Conservation (phyloP, 805 yeast species). For the Debaryomyces hansenii region DNA sequence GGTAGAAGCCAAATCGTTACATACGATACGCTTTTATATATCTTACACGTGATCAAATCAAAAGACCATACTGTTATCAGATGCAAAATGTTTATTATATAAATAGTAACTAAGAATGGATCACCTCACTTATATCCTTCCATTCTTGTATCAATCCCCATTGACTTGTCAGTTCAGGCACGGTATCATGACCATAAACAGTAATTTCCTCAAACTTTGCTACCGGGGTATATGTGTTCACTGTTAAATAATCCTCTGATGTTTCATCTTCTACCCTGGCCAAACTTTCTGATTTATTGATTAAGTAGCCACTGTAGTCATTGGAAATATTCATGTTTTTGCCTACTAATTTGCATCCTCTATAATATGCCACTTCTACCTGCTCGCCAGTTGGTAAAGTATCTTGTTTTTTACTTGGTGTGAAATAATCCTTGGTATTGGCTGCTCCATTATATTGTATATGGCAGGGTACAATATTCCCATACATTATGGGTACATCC, state of each 20-base stretch:
- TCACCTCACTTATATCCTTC: slow-evolving; percentile 22
- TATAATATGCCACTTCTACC: slow-evolving; percentile 25
- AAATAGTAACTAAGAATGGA: slow-evolving; percentile 15
- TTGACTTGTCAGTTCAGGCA: slow-evolving; percentile 18
- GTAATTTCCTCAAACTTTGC: slow-evolving; percentile 24
- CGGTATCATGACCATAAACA: slow-evolving; percentile 33
- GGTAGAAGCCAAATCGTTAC: neutral
- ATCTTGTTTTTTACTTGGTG: slow-evolving; percentile 26
- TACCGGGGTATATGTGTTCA: slow-evolving; percentile 18
- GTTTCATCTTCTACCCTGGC: slow-evolving; percentile 8
- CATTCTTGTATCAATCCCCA: slow-evolving; percentile 31
- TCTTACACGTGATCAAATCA: neutral
- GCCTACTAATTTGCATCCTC: slow-evolving; percentile 37
- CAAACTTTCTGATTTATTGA: slow-evolving; percentile 23
- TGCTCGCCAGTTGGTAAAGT: slow-evolving; percentile 7
- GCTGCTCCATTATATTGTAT: slow-evolving; percentile 32
- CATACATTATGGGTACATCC: slow-evolving; percentile 15
- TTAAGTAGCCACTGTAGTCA: slow-evolving; percentile 23
- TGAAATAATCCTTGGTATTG: slow-evolving; percentile 29
- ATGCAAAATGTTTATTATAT: no score
- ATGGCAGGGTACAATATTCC: slow-evolving; percentile 27
- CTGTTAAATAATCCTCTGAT: slow-evolving; percentile 10
- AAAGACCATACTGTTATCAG: no score
- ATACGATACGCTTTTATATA: neutral
- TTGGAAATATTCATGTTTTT: slow-evolving; percentile 13